Percentiles rank a stretch among this genome's conserved stretches.
phyloP scores from a whole-genome alignment of 2,329 filamentous ascomycete species.

The Cercospora berteroae region DNA sequence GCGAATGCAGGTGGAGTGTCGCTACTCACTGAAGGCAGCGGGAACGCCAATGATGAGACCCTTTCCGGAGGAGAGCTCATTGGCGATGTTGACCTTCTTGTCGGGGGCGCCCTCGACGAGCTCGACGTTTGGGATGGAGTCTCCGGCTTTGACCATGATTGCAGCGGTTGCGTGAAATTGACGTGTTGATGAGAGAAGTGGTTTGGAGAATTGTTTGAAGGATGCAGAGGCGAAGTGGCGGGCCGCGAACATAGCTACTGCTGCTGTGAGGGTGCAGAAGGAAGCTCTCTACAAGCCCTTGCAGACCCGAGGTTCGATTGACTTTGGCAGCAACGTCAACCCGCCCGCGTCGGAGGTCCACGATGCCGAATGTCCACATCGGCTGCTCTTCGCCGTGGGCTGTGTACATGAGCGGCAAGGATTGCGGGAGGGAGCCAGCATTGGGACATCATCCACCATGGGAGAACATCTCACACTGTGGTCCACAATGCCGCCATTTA shows the following conservation, averaged over 20 bases:
- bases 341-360: background rate
- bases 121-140: conserved; percentile 72
- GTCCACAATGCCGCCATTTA: background rate
- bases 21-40: conserved; percentile 43
- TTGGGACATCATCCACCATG: background rate
- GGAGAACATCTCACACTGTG: background rate
- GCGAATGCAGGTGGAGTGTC: background rate
- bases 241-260: conserved; percentile 31
- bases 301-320: conserved; percentile 12
- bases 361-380: background rate
- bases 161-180: conserved; percentile 65
- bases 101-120: conserved; percentile 83
- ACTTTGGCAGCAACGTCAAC: background rate
- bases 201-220: conserved; percentile 7
- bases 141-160: conserved; percentile 70
- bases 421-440: background rate
- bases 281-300: background rate
- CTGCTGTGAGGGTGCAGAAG: background rate
- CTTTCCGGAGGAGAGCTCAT: conserved; percentile 66
- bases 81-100: conserved; percentile 81
- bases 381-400: background rate
- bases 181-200: conserved; percentile 16
- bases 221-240: conserved; percentile 26
- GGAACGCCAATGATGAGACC: conserved; percentile 84
- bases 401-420: background rate